Evolutionary conservation across 73 alveolate species (phyloP), one percentile per base, ranked within the genome.

Genomic region (Paramecium tetraurelia): DNA sequence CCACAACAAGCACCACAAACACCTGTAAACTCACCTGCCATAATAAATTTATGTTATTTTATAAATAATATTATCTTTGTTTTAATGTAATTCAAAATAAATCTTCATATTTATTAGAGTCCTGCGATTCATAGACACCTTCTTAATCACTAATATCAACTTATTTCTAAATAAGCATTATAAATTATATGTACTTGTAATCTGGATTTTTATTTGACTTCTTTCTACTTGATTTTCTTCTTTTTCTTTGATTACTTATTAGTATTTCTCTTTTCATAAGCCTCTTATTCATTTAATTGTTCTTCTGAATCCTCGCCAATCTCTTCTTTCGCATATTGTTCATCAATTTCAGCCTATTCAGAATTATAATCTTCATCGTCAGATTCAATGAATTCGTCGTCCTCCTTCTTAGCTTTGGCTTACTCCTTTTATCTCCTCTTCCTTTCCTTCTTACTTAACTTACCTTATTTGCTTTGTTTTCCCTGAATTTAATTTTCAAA

Each of bases 1-100:
- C 36, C 36, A 89, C 94, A 89, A 63, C 94, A 89, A n/a, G 92
- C 71, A 11, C 90, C 90, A 80, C 90, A 80, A 38, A 80, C 6
- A 24, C 22, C 21, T 40, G 44, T 44, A 44, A 80, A 80, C 24
- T 80, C 90, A 2, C 72, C 90, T 24, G 90, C 76, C 90, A 80
- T 80, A 14, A 14, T 72, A 72, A 72, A 4, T 68, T 68, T 68
- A 68, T 11, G 46, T 31, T 68, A 68, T 22, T 31, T 35, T 75
- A 41, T 31, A 80, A 44, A 22, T 24, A 18, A 44, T 22, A 63
- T 63, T 63, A 33, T 63, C 27, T 48, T 7, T 27, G 9, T 20
- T 44, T 53, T 53, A 53, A 18, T 53, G 69, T 53, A 53, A 31
- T 80, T 80, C 90, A 80, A 80, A 20, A 24, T 20, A 80, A 41